phyloP scores from a whole-genome alignment of 345 rosid genomes.

The Populus deltoides region DNA sequence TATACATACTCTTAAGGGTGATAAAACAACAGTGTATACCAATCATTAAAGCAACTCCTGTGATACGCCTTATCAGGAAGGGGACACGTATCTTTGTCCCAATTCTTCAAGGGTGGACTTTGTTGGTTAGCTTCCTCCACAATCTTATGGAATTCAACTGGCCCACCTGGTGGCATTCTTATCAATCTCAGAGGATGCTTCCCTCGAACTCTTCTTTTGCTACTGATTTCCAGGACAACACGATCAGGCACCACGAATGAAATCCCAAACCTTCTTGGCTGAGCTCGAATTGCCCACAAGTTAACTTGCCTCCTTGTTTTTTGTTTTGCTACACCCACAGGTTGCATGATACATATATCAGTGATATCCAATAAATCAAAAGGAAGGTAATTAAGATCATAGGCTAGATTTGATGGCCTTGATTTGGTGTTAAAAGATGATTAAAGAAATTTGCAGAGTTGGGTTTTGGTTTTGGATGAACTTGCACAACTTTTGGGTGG shows the following conservation, averaged over 20 bases:
- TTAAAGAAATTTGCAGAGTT: no score
- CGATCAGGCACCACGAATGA: slow-evolving; percentile 13
- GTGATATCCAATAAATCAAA: no score
- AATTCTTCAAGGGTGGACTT: neutral
- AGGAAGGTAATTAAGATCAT: no score
- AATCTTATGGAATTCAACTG: neutral
- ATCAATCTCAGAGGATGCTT: slow-evolving; percentile 3
- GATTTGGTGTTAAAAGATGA: no score
- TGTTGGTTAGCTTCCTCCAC: slow-evolving; percentile 3
- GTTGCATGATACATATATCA: no score
- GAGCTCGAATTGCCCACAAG: neutral
- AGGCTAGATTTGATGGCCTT: no score
- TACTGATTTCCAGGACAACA: slow-evolving; percentile 7
- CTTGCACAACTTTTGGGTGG: no score
- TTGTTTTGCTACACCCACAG: neutral
- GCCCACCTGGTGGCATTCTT: neutral
- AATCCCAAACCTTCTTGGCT: slow-evolving; percentile 11
- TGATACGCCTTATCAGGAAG: slow-evolving; percentile 4
- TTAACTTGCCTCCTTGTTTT: neutral
- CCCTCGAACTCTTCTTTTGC: slow-evolving; percentile 4
- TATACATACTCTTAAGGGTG: no score
- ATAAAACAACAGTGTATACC: neutral
- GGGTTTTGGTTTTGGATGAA: no score
- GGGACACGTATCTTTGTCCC: neutral
- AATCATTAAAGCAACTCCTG: slow-evolving; percentile 12